Conservation (phyloP, 345 rosid genomes). For the Noccaea bulbosa region DNA sequence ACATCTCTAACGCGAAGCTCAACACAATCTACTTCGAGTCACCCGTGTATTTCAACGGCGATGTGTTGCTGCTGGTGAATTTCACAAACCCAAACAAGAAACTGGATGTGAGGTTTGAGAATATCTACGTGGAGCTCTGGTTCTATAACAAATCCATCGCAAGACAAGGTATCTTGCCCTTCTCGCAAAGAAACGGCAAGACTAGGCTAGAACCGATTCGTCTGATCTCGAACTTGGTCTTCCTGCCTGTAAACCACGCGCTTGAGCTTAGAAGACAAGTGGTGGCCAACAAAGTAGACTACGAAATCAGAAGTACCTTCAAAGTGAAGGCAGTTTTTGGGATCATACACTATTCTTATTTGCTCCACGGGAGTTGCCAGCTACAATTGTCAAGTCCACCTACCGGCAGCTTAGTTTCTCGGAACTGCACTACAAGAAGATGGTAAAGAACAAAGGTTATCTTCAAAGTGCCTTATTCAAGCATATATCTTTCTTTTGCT, state of each 20-base stretch:
- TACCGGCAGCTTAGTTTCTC: conserved; percentile 61
- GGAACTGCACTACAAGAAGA: conserved; percentile 65
- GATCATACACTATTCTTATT: conserved; percentile 67
- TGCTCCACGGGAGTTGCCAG: conserved; percentile 80
- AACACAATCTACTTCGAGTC: conserved; percentile 78
- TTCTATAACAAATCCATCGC: conserved; percentile 64
- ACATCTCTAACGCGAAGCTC: conserved; percentile 71
- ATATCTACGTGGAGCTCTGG: conserved; percentile 62
- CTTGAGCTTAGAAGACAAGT: conserved; percentile 74
- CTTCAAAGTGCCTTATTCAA: conserved; percentile 14
- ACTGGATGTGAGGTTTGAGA: conserved; percentile 66
- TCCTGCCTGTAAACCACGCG: conserved; percentile 62
- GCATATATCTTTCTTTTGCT: conserved; percentile 9
- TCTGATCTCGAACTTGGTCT: conserved; percentile 76
- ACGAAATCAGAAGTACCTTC: conserved; percentile 65
- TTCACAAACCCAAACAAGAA: conserved; percentile 83
- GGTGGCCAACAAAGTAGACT: conserved; percentile 58
- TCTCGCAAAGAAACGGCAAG: conserved; percentile 60
- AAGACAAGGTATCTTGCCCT: conserved; percentile 64
- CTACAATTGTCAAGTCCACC: conserved; percentile 77
- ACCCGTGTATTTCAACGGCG: conserved; percentile 78
- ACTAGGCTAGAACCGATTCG: conserved; percentile 60
- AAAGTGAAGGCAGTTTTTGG: conserved; percentile 76
- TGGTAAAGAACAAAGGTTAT: conserved; percentile 43
- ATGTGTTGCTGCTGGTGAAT: conserved; percentile 63